These are phyloP conservation scores for Arthrobotrys sinensis DNA, from an alignment of 2,329 filamentous ascomycete genomes.

Conservation along the genomic window DNA sequence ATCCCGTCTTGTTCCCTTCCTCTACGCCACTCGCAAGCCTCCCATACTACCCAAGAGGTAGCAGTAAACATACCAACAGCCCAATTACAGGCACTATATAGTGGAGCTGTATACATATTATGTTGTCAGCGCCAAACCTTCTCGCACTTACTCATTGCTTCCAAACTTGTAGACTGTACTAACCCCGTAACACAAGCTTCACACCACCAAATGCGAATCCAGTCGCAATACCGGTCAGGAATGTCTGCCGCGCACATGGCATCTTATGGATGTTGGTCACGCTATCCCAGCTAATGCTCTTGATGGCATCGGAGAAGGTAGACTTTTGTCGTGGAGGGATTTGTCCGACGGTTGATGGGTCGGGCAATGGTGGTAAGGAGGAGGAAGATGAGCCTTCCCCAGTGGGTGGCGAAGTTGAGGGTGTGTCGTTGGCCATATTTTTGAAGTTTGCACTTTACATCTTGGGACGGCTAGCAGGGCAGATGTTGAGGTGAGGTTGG, in stretches of 20 bases:
- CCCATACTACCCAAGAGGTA: constrained; percentile 80
- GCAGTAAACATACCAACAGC: constrained; percentile 83
- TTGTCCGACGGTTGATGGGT: constrained; percentile 55
- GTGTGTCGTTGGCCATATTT: constrained; percentile 50
- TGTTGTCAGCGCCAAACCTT: no score
- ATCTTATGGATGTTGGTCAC: constrained; percentile 81
- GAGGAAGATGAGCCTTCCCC: neutral
- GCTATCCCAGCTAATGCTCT: constrained; percentile 52
- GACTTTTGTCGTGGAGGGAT: constrained; percentile 43
- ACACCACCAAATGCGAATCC: constrained; percentile 83
- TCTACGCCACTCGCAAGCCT: constrained; percentile 84
- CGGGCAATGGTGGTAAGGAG: constrained; percentile 37
- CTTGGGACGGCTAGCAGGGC: constrained; percentile 5
- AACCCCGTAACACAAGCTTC: constrained; percentile 82
- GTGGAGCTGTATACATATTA: constrained; percentile 69
- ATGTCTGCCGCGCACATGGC: constrained; percentile 86
- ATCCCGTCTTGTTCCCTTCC: constrained; percentile 84
- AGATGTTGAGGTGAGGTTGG: constrained; percentile 11
- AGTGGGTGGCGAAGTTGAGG: neutral
- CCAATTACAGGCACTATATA: constrained; percentile 84
- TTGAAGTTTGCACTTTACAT: constrained; percentile 32
- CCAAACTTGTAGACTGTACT: constrained; percentile 61
- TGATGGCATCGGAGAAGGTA: constrained; percentile 37
- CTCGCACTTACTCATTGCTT: no score
- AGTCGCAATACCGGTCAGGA: constrained; percentile 85